Base-by-base conservation (phyloP, 768 basidiomycete species). In the Macrocybe gigantea region DNA sequence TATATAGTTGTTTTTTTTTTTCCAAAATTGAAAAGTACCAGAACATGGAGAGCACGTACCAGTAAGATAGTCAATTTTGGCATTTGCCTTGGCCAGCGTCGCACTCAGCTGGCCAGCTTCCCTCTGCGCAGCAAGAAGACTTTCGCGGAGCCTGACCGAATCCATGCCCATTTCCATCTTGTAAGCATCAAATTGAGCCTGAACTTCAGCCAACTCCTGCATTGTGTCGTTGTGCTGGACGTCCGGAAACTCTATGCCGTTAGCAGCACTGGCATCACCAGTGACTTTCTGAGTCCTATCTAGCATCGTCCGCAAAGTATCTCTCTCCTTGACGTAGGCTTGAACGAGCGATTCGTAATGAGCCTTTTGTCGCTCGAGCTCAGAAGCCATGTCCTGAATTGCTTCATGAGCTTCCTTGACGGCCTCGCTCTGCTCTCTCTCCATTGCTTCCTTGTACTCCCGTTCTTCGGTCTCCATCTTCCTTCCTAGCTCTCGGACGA, bases 391-490 rank as follows among this genome's bases (percentile, higher is more conserved):
- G 34, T 83, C 79, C 49, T 83, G 77, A 56, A 98, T 93, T 1
- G 89, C 83, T 46, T 88, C 83, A 49, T 93, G 88, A 0, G 95
- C 95, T 65, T 96, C 92, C 33, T 78, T 75, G 7, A 98, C 75
- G 0, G 92, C 91, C 56, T 85, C 84, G 29, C 73, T 75, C 56
- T 90, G 88, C 59, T 88, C 89, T 55, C 69, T 74, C 54, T 89
- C 82, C 64, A 88, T 78, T 5, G 67, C 62, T 41, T 81, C 83
- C 38, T 77, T 76, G 54, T 87, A 85, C 22, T 90, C 88, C 53
- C 73, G 75, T 65, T 95, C 92, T 56, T 88, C 86, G 5, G 72
- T 72, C 66, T 98, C 96, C 76, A 97, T 79, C 71, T 88, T 85
- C 34, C 74, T 67, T 5, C 88, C 92, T 35, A 98, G 73, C 47